Evolutionary conservation across 2,329 filamentous ascomycete species (phyloP), one percentile per base, ranked within the genome.

Genomic region (Myriosclerotinia curreyana): DNA sequence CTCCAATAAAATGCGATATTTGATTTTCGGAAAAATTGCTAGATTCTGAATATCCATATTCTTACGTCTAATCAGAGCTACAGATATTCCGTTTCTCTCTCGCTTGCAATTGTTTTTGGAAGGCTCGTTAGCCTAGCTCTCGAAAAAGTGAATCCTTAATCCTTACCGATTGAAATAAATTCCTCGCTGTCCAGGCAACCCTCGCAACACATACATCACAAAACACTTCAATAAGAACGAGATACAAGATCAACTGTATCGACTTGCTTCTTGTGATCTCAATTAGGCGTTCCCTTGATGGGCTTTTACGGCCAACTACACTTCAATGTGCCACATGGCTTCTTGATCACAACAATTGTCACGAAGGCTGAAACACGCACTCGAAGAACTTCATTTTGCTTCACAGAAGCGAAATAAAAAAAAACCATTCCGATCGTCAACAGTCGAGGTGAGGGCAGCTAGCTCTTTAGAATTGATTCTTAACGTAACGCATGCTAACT

Each of bases 101-200:
- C 40, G 38, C 25, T 56, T 46, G 54, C 5, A 2, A 56, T 34
- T 15, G 6, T 44, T 44, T 44, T 56, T 11, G 38, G 22, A 56
- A 44, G 25, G 17, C 53, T 31, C 28, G 2, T 31, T 31, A 5
- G 28, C 28, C 5, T n/a, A n/a, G n/a, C n/a, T 5, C 15, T n/a
- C 17, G 11, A 44, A 12, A 46, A 17, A 34, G 40, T 56, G 54
- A 56, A 56, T 56, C 28, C 38, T 55, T 28, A 56, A 56, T 56
- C 28, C 38, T 55, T 28, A 36, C 38, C 5, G 12, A 31, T 14
- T 20, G 8, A 2, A 9, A 9, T 38, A 38, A 38, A 38, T 42
- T 46, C 12, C 5, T 34, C 42, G 6, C 17, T 46, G 5, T 46
- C 20, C 20, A 46, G 7, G 25, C 40, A 34, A 22, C 25, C 40